These are phyloP conservation scores for Allantophomopsis lycopodina DNA, from an alignment of 2,329 filamentous ascomycete species.

Conservation along the genomic window DNA sequence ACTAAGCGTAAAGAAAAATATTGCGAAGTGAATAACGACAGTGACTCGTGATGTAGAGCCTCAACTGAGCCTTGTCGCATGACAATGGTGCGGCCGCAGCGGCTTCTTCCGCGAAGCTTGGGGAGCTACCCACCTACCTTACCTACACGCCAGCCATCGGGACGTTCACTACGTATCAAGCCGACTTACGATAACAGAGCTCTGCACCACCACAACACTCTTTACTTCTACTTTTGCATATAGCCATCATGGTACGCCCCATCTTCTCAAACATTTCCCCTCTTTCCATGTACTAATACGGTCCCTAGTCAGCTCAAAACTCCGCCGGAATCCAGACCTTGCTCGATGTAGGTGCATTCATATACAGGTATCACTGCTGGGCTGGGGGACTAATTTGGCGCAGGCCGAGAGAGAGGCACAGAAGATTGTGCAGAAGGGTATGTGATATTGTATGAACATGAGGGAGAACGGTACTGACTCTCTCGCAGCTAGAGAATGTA, in stretches of 20 bases:
- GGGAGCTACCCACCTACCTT: no score
- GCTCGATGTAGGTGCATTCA: conserved; percentile 63
- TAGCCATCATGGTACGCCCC: not conserved
- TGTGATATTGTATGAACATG: conserved; percentile 11
- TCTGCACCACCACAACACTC: not conserved
- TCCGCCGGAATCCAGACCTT: conserved; percentile 97
- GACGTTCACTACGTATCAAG: no score
- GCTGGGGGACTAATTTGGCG: not conserved
- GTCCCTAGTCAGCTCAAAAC: conserved; percentile 84
- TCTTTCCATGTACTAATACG: not conserved
- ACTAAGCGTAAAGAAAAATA: no score
- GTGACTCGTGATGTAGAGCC: no score
- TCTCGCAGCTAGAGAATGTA: conserved; percentile 70
- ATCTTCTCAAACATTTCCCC: no score
- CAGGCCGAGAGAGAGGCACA: conserved; percentile 96
- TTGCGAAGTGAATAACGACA: no score
- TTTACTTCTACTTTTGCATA: not conserved
- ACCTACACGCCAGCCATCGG: no score
- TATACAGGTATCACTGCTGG: no score
- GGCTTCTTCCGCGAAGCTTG: no score
- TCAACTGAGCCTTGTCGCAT: no score
- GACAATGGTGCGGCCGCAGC: no score
- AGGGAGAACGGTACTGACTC: conserved; percentile 15
- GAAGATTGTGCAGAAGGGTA: conserved; percentile 97
- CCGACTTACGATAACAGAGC: not conserved